Evolutionary conservation across 2,329 filamentous ascomycete species (phyloP), one percentile per base, ranked within the genome.

Genomic region (Colletotrichum magnum): DNA sequence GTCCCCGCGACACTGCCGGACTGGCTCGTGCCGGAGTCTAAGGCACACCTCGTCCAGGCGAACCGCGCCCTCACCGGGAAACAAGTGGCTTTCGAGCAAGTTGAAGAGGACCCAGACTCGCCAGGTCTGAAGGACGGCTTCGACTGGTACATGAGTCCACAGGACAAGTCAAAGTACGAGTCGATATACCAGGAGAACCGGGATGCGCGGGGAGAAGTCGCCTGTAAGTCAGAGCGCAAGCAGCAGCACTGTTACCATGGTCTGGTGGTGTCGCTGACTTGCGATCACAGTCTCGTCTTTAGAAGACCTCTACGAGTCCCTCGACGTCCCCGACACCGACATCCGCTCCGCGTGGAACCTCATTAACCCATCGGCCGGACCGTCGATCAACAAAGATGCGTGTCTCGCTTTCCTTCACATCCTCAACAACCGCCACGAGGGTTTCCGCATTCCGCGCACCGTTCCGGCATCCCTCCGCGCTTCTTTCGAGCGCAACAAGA

Each of bases 71-170:
- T 99, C 72, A 92, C 91, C 15, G 93, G 92, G 71, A 91, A 92
- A 73, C 92, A 93, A 73, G 88, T 93, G 60, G 90, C 93, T 74
- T 98, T 98, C 79, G 95, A 97, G 80, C 88, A 90, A 71, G 90
- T 97, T 69, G 92, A 94, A 63, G 93, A 94, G 74, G 93, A 97
- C 69, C 89, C 92, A 72, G 95, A 97, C 74, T 90, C 91, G 4
- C 89, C 90, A 1, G 94, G 94, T 1, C 85, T 99, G 71, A 97
- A 97, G 79, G 94, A 98, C 81, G 95, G 95, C 13, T 99, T 99
- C 80, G 96, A 99, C 80, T 99, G 96, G 96, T 99, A 99, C 84
- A 99, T 99, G 94, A 94, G 90, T 69, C 96, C 96, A 0, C 82
- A 86, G 36, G 95, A 99, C 83, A 97, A 97, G 83, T 79, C 89